Evolutionary conservation across 345 rosid genomes (phyloP), one percentile per base, ranked within the genome.

Genomic region (Mangifera indica): DNA sequence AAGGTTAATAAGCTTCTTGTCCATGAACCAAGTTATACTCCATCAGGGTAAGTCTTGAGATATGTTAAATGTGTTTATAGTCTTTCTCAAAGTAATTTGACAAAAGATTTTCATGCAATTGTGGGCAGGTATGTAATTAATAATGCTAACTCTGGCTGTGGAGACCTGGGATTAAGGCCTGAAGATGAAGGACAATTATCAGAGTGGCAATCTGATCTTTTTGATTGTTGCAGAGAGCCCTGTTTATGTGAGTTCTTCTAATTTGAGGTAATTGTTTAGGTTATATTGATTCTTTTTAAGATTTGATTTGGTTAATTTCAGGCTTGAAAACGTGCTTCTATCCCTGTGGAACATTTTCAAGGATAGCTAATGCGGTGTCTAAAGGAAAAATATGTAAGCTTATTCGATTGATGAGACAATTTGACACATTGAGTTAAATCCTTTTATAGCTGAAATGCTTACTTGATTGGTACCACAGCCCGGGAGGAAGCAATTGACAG

Each of bases 311-410:
- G 10, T 3, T 11, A 0, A 15, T 55, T 13, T 3, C 68, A 80
- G 83, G 74, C 65, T 67, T 77, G 34, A 77, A 77, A 72, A 58
- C 81, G 12, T 81, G 78, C 53, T 14, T 81, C 0, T 77, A 67
- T 66, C 84, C 84, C 7, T 81, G 84, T 26, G 79, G 84, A 26
- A 60, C 53, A 32, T 81, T 77, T 53, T 67, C 79, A 20, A 70
- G 79, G 29, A 74, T 77, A 61, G 73, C 81, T 2, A 74, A 67
- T 42, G 74, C 62, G 18, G 78, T 67, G 29, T 74, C 84, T 0
- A 63, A 66, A 34, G 81, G 79, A 37, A 57, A 81, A 59, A 77
- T 54, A 52, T 67, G 84, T 77, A 63, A 77, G 74, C n/a, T 24
- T 18, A 10, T 46, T 15, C 34, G 12, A 51, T 8, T 12, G 32